Evolutionary conservation across 192 early-diverging fungal genomes (phyloP).

Genomic region (Coemansia sp.): DNA sequence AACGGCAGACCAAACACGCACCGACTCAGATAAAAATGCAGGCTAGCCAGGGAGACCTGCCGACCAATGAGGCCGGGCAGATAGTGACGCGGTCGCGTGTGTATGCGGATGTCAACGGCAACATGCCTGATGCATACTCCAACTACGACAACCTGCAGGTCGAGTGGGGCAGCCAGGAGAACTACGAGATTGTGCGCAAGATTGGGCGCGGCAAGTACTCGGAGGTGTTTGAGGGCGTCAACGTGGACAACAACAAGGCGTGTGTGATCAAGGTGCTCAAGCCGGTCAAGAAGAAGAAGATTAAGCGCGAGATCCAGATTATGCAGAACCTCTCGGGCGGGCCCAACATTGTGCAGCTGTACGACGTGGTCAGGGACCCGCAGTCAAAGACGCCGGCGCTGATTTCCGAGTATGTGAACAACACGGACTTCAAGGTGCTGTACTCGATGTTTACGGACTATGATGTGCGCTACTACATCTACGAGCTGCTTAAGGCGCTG

Average conservation of each 20-base stretch:
- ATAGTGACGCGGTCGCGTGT: conserved; percentile 67
- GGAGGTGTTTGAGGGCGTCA: conserved; percentile 99
- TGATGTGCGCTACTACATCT: conserved; percentile 96
- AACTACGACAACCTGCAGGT: conserved; percentile 94
- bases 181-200: conserved; percentile 97
- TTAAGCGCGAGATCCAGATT: conserved; percentile 99
- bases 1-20: conserved; percentile 1
- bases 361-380: conserved; percentile 95
- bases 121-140: conserved; percentile 86
- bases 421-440: conserved; percentile 94
- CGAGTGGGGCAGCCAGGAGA: conserved; percentile 90
- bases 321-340: conserved; percentile 96
- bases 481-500: conserved; percentile 93
- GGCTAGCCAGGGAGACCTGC: conserved; percentile 23
- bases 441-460: conserved; percentile 94
- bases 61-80: conserved; percentile 34
- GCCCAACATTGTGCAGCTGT: conserved; percentile 85
- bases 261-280: conserved; percentile 99
- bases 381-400: conserved; percentile 95
- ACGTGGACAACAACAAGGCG: conserved; percentile 76
- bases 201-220: conserved; percentile 99
- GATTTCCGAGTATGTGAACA: conserved; percentile 97
- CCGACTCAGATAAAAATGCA: conserved; percentile 24
- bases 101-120: conserved; percentile 87
- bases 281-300: conserved; percentile 99